Evolutionary conservation across 2,329 filamentous ascomycete genomes (phyloP), one percentile per base, ranked within the genome.

Genomic region (Diplocarpon rosae): DNA sequence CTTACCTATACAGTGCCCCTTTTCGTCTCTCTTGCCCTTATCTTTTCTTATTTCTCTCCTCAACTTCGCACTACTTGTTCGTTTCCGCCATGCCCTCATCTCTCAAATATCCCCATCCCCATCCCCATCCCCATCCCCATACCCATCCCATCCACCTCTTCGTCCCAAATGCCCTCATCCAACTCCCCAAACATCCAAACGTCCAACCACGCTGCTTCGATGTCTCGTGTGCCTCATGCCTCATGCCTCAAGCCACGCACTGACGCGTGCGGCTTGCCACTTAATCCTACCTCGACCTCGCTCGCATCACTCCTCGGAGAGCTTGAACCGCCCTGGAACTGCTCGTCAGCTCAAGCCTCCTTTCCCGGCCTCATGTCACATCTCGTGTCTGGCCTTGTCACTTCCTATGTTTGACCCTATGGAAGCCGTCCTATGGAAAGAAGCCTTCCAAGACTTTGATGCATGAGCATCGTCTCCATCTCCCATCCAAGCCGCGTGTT

Each of bases 341-440:
- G 46, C 51, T 53, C 47, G 35, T 37, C 47, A 37, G 13, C 24
- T 14, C 37, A n/a, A 32, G 24, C 20, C 20, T 24, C 29, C 17
- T 37, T 49, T 49, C 53, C 45, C 54, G 53, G 55, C 53, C 46
- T 52, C 31, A 53, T 59, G 56, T 46, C 50, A 56, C 56, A 56
- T 37, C 45, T 33, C 42, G 28, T 52, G 56, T 59, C 55, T 57
- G 53, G 43, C 52, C 53, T 29, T 40, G 37, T 43, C 20, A 41
- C 44, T 48, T 51, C 48, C 48, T 46, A 48, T 53, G 56, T 58
- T 56, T 56, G 46, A 50, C 44, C 52, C 49, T 53, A 52, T 52
- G 49, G 49, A 55, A 52, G 45, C 39, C 39, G 43, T 42, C 42
- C 47, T 24, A 24, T 24, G 20, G 20, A 24, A 24, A 24, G 20